phyloP scores from a whole-genome alignment of 129 eudicot genomes.

The Tagetes patula region DNA sequence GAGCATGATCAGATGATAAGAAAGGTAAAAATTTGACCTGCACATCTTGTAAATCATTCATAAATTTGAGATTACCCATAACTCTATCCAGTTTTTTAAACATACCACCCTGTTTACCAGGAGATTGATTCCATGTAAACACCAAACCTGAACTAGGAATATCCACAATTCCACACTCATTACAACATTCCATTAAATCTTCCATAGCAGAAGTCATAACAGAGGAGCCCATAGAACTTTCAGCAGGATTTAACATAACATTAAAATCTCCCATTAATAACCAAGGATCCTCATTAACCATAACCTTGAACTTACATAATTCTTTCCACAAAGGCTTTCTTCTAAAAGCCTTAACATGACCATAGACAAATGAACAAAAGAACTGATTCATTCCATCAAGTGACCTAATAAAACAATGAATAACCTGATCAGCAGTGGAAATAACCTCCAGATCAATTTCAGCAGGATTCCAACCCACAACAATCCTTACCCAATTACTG shows the following conservation, averaged over 20 bases:
- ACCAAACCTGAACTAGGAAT: background rate
- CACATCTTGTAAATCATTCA: too few relatives aligned
- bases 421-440: background rate
- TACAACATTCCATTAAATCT: background rate
- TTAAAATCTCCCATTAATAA: background rate
- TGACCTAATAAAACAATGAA: background rate
- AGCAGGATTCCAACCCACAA: background rate
- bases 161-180: background rate
- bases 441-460: background rate
- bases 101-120: background rate
- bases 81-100: background rate
- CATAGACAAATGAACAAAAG: background rate
- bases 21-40: too few relatives aligned
- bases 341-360: background rate
- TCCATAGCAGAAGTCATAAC: background rate
- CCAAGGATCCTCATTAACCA: background rate
- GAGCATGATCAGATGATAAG: too few relatives aligned
- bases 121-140: background rate
- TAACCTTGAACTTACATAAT: fast-evolving
- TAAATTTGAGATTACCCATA: too few relatives aligned
- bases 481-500: background rate
- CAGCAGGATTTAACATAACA: background rate
- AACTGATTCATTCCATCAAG: background rate
- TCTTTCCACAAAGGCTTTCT: background rate
- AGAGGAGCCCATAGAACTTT: background rate